Conservation (phyloP, 192 early-diverging fungal species). For the Coemansia sp. region DNA sequence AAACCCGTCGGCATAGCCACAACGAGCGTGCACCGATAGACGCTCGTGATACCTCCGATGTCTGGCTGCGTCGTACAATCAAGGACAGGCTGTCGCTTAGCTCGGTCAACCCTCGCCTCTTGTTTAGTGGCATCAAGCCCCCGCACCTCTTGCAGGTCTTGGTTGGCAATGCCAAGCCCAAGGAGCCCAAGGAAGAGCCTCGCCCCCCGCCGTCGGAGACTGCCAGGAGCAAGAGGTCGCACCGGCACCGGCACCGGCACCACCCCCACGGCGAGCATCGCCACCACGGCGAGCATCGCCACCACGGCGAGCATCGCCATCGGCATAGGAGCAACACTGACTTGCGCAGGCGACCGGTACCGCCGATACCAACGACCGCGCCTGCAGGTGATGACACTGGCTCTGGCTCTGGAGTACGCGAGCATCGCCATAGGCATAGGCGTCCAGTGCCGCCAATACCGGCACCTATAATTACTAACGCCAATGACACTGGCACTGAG, state of each 20-base stretch:
- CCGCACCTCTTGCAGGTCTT: conserved; percentile 19
- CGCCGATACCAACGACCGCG: conserved; percentile 15
- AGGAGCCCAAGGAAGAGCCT: background rate
- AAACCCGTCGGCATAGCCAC: background rate
- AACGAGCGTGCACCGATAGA: background rate
- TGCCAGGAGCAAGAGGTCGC: background rate
- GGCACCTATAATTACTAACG: background rate
- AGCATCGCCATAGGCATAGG: conserved; percentile 6
- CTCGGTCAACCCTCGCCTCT: conserved; percentile 4
- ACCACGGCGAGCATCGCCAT: background rate
- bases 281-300: conserved; percentile 3
- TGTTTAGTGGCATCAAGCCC: conserved; percentile 11
- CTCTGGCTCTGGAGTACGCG: background rate
- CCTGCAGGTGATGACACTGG: background rate
- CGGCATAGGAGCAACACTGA: background rate
- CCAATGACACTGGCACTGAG: background rate
- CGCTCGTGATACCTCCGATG: conserved; percentile 13
- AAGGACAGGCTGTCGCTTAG: conserved; percentile 13
- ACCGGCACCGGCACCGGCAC: background rate
- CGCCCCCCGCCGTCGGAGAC: background rate
- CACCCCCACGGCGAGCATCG: no score
- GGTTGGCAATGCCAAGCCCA: background rate
- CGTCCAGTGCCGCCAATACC: conserved; percentile 8
- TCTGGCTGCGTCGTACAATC: conserved; percentile 6
- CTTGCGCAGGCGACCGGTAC: background rate